Percentiles rank a stretch among this genome's conserved stretches.
Evolutionary conservation across 768 basidiomycete species (phyloP).

Genomic region (Infundibulicybe gibba): DNA sequence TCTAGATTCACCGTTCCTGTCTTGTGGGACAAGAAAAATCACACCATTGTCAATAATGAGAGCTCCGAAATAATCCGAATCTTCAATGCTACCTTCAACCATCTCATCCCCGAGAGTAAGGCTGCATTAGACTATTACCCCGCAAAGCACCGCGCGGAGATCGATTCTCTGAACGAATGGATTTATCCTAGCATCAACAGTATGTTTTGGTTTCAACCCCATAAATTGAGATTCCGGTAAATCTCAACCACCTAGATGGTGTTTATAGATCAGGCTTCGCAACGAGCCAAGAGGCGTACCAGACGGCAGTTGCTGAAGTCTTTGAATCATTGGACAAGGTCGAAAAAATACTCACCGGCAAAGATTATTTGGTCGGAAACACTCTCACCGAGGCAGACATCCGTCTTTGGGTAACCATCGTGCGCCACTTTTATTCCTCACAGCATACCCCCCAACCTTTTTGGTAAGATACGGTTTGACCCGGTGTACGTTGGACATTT

Average conservation of each 20-base stretch:
- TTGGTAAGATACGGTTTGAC: slow-evolving; percentile 73
- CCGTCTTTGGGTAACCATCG: slow-evolving; percentile 86
- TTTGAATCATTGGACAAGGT: slow-evolving; percentile 77
- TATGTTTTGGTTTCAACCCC: slow-evolving; percentile 26
- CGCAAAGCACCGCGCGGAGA: slow-evolving; percentile 60
- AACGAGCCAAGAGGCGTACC: slow-evolving; percentile 72
- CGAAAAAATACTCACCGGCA: slow-evolving; percentile 74
- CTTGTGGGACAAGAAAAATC: slow-evolving; percentile 86
- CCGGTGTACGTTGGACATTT: slow-evolving; percentile 88
- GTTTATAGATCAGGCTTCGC: slow-evolving; percentile 92
- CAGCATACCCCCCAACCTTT: background rate
- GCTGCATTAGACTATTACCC: slow-evolving; percentile 78
- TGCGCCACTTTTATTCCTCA: slow-evolving; percentile 29
- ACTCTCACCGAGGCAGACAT: slow-evolving; percentile 79
- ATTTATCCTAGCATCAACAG: slow-evolving; percentile 83
- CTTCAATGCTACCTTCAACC: slow-evolving; percentile 83
- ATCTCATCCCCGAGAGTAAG: slow-evolving; percentile 60
- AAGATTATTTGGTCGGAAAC: slow-evolving; percentile 80
- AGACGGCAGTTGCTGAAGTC: slow-evolving; percentile 64
- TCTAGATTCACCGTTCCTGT: slow-evolving; percentile 79
- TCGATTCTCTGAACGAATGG: slow-evolving; percentile 83
- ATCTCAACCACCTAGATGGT: slow-evolving; percentile 45
- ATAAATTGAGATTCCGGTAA: background rate
- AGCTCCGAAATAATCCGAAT: slow-evolving; percentile 93
- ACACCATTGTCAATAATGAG: slow-evolving; percentile 94